These are phyloP conservation scores for Xerocomus brunneocitrinus DNA, from an alignment of 768 basidiomycete species.

Conservation along the genomic window DNA sequence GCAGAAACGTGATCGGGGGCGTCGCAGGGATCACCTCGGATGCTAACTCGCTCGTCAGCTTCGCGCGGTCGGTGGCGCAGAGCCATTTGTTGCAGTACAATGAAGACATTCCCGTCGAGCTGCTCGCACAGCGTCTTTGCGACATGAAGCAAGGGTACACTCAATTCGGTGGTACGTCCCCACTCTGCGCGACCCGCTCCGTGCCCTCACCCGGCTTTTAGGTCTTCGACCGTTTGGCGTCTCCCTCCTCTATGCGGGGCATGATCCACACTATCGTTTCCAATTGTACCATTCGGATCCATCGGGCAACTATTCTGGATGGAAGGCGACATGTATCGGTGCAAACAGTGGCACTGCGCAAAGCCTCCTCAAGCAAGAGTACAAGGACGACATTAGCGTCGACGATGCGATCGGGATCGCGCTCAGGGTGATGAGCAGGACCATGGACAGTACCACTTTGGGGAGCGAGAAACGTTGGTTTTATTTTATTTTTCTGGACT, in stretches of 20 bases:
- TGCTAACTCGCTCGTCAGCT: slow-evolving; percentile 96
- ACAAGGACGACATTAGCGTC: slow-evolving; percentile 89
- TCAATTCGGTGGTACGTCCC: slow-evolving; percentile 81
- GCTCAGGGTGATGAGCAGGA: slow-evolving; percentile 96
- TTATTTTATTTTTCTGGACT: slow-evolving; percentile 20
- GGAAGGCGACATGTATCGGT: slow-evolving; percentile 99
- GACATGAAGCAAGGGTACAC: slow-evolving; percentile 99
- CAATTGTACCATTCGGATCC: slow-evolving; percentile 99
- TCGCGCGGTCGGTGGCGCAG: slow-evolving; percentile 87
- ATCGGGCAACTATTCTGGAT: slow-evolving; percentile 96
- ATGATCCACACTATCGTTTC: slow-evolving; percentile 93
- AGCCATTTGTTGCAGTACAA: slow-evolving; percentile 85
- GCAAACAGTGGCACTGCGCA: slow-evolving; percentile 96
- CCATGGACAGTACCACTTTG: slow-evolving; percentile 97
- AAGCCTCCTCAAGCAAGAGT: slow-evolving; percentile 94
- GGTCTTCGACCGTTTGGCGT: slow-evolving; percentile 98
- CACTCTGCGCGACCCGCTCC: not conserved
- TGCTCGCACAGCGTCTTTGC: slow-evolving; percentile 89
- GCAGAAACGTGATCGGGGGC: slow-evolving; percentile 90
- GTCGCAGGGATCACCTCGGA: slow-evolving; percentile 97
- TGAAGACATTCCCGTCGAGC: slow-evolving; percentile 96
- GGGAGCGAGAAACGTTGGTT: slow-evolving; percentile 91
- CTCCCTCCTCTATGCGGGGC: slow-evolving; percentile 93
- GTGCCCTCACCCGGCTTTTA: not conserved
- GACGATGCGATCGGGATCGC: slow-evolving; percentile 92